phyloP scores from a whole-genome alignment of 805 yeast species.

The Babjeviella inositovora region DNA sequence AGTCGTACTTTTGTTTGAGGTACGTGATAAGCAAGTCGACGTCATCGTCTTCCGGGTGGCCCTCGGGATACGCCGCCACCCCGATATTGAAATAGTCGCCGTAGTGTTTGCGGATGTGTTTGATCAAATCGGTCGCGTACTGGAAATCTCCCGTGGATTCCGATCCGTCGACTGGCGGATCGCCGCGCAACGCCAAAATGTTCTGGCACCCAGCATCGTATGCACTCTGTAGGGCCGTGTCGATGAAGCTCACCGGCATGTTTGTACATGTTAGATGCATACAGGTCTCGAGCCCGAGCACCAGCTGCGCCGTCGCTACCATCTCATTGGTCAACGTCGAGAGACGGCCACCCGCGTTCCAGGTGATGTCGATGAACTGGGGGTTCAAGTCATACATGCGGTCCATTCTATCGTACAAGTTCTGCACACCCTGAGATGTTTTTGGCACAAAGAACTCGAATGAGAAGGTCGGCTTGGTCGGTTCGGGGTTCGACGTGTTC shows the following conservation, averaged over 20 bases:
- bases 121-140: slow-evolving; percentile 78
- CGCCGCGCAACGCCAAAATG: slow-evolving; percentile 89
- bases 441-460: slow-evolving; percentile 97
- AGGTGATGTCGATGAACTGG: slow-evolving; percentile 85
- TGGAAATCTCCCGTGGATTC: slow-evolving; percentile 73
- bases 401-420: slow-evolving; percentile 92
- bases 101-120: slow-evolving; percentile 57
- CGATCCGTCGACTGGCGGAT: slow-evolving; percentile 69
- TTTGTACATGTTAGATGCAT: slow-evolving; percentile 97
- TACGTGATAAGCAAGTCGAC: slow-evolving; percentile 33
- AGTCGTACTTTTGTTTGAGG: slow-evolving; percentile 80
- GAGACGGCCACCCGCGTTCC: slow-evolving; percentile 95
- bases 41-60: slow-evolving; percentile 77
- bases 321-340: slow-evolving; percentile 79
- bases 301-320: slow-evolving; percentile 81
- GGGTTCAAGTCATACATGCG: slow-evolving; percentile 91
- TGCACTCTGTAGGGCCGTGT: slow-evolving; percentile 73
- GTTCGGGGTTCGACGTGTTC: slow-evolving; percentile 3
- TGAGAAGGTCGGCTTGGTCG: slow-evolving; percentile 57
- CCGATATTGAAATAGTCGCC: slow-evolving; percentile 91
- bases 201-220: slow-evolving; percentile 89
- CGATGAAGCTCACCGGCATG: slow-evolving; percentile 72
- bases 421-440: slow-evolving; percentile 93
- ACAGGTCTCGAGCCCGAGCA: slow-evolving; percentile 86
- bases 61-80: slow-evolving; percentile 96